These are phyloP conservation scores for Gautieria morchelliformis DNA, from an alignment of 768 basidiomycete genomes.

Conservation along the genomic window DNA sequence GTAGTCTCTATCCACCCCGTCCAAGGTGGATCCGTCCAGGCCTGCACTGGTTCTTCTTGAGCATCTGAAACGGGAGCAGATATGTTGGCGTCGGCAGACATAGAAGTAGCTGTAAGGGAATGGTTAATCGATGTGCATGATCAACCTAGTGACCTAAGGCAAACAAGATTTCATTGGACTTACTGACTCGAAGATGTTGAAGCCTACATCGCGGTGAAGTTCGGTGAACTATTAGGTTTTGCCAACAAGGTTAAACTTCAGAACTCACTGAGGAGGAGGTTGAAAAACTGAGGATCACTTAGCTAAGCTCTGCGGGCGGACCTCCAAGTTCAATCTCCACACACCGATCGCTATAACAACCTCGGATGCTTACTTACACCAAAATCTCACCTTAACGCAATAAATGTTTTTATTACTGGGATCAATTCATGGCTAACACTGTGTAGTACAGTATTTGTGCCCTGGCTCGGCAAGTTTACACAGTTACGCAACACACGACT, in stretches of 20 bases:
- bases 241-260: slow-evolving; percentile 10
- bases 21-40: slow-evolving; percentile 88
- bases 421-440: no score
- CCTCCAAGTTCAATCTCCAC: slow-evolving; percentile 1
- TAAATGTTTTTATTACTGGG: no score
- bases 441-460: no score
- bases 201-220: slow-evolving; percentile 2
- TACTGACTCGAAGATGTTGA: background rate
- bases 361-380: no score
- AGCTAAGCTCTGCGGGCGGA: slow-evolving; percentile 4
- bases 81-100: background rate
- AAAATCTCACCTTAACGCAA: no score
- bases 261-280: slow-evolving; percentile 9
- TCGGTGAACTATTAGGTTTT: slow-evolving; percentile 3
- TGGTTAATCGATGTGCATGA: background rate
- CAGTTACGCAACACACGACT: no score
- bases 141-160: background rate
- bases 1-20: slow-evolving; percentile 94
- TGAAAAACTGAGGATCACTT: slow-evolving; percentile 8
- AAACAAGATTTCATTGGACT: background rate
- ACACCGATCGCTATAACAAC: background rate
- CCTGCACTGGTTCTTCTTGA: slow-evolving; percentile 23
- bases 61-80: background rate
- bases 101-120: no score
- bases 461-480: no score